Conservation (phyloP, 768 basidiomycete genomes). For the Boletus sp. region DNA sequence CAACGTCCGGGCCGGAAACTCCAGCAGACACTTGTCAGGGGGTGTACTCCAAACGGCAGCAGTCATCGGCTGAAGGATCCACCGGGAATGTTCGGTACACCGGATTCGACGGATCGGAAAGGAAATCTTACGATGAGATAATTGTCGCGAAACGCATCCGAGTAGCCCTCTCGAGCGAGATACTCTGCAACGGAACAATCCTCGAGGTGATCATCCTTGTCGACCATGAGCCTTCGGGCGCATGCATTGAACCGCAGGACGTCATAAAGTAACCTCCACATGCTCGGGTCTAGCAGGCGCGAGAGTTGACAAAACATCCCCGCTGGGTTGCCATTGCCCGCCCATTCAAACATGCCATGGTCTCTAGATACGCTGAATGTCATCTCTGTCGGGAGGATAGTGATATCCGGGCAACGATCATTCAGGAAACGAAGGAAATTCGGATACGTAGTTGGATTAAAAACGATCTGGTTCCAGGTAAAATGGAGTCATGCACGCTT, state of each 20-base stretch:
- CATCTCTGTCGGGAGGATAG: constrained; percentile 64
- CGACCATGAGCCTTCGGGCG: constrained; percentile 46
- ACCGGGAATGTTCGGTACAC: not conserved
- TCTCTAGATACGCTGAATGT: constrained; percentile 78
- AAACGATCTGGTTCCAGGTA: constrained; percentile 53
- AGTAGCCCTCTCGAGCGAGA: constrained; percentile 61
- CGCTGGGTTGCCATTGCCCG: constrained; percentile 53
- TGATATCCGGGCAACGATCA: constrained; percentile 41
- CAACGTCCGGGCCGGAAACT: constrained; percentile 70
- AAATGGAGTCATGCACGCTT: too few relatives aligned
- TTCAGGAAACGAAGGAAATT: constrained; percentile 73
- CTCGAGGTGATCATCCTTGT: constrained; percentile 20
- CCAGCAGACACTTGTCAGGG: constrained; percentile 62
- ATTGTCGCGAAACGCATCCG: constrained; percentile 65
- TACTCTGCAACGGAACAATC: constrained; percentile 53
- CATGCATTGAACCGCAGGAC: constrained; percentile 72
- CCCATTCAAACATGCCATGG: constrained; percentile 63
- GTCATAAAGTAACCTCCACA: constrained; percentile 76
- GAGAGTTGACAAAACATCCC: constrained; percentile 67
- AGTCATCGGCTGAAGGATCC: constrained; percentile 61
- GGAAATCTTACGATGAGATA: constrained; percentile 61
- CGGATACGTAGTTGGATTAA: constrained; percentile 75
- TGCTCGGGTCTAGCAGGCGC: constrained; percentile 58
- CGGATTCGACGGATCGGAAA: not conserved
- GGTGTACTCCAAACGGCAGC: constrained; percentile 81